Conservation (phyloP, 108 stramenopile genomes). For the Pseudonitzschia multistriata region DNA sequence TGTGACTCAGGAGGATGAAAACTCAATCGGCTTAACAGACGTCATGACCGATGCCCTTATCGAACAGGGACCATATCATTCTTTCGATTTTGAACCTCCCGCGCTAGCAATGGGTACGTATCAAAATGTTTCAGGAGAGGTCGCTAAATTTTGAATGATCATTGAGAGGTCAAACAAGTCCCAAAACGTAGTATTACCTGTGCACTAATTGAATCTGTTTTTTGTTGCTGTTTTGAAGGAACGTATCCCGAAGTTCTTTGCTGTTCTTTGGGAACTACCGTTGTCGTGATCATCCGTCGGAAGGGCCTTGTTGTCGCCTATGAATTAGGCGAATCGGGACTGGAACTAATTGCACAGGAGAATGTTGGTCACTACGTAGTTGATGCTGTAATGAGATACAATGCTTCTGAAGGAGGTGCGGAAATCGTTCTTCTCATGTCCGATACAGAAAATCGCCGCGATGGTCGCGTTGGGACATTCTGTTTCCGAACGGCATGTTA, state of each 20-base stretch:
- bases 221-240: background rate
- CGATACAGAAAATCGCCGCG: conserved; percentile 61
- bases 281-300: conserved; percentile 67
- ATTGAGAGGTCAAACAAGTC: background rate
- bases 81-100: conserved; percentile 56
- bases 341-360: conserved; percentile 63
- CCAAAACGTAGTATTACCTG: background rate
- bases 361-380: conserved; percentile 73
- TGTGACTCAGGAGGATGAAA: conserved; percentile 27
- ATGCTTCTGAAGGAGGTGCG: conserved; percentile 50
- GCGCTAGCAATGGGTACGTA: conserved; percentile 75
- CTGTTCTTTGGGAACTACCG: conserved; percentile 61
- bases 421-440: conserved; percentile 78
- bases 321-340: conserved; percentile 57
- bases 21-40: conserved; percentile 42
- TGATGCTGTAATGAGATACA: conserved; percentile 78
- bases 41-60: conserved; percentile 53
- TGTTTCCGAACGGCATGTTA: conserved; percentile 45
- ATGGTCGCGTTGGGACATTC: conserved; percentile 74
- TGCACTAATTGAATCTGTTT: background rate
- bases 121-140: background rate
- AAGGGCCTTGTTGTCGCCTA: conserved; percentile 71
- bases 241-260: conserved; percentile 68
- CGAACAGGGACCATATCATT: conserved; percentile 43
- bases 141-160: background rate